Conservation (phyloP, 1,139 yeast genomes). For the Saccharomyces hybrid region DNA sequence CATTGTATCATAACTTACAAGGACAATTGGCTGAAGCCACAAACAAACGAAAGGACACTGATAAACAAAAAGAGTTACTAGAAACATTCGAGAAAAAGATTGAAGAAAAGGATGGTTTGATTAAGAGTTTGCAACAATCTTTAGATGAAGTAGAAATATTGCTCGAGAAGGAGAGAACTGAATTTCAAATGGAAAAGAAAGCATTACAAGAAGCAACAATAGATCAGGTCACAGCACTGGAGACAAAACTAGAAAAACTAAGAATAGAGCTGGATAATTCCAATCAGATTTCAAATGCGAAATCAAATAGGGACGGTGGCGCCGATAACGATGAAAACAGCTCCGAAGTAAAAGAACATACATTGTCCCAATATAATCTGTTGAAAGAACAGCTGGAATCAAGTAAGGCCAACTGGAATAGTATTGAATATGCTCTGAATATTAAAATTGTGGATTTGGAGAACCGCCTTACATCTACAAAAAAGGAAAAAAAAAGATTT, state of each 20-base stretch:
- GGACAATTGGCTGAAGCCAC: slow-evolving; percentile 32
- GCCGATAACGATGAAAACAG: slow-evolving; percentile 10
- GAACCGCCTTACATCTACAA: slow-evolving; percentile 16
- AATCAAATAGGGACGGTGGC: neutral
- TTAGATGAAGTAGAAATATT: slow-evolving; percentile 21
- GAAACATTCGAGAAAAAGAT: slow-evolving; percentile 11
- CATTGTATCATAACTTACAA: slow-evolving; percentile 24
- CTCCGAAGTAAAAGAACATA: slow-evolving; percentile 3
- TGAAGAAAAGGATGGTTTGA: slow-evolving; percentile 38
- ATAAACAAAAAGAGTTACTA: neutral
- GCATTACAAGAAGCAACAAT: slow-evolving; percentile 22
- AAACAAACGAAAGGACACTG: slow-evolving; percentile 13
- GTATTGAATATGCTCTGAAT: slow-evolving; percentile 48
- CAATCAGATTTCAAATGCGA: slow-evolving; percentile 11
- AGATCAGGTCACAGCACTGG: slow-evolving; percentile 30
- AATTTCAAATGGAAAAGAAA: slow-evolving; percentile 19
- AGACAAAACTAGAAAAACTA: slow-evolving; percentile 38
- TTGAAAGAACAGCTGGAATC: slow-evolving; percentile 30
- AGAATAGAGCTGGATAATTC: slow-evolving; percentile 37
- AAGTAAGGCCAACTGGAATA: slow-evolving; percentile 61
- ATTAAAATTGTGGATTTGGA: slow-evolving; percentile 43
- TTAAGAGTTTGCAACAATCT: slow-evolving; percentile 28
- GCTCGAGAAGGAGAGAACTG: slow-evolving; percentile 16
- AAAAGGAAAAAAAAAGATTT: slow-evolving; percentile 11
- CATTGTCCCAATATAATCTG: slow-evolving; percentile 42